Evolutionary conservation across 2,329 filamentous ascomycete genomes (phyloP).

Genomic region (Aspergillus intermedius): DNA sequence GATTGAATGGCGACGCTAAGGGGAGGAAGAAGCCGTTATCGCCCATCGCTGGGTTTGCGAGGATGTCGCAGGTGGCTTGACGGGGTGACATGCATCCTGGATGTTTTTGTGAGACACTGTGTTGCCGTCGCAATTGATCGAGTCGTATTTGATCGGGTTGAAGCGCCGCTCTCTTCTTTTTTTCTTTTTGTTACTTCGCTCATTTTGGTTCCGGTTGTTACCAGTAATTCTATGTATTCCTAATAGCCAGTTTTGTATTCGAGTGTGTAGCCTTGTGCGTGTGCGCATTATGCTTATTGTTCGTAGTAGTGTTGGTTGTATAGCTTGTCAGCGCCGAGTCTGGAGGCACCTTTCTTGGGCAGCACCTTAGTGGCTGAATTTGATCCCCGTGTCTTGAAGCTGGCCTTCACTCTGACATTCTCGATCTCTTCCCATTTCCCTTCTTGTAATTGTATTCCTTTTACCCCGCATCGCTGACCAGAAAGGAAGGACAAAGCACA

Average conservation of each 20-base stretch:
- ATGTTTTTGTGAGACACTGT: not conserved
- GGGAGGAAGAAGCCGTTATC: slow-evolving; percentile 7
- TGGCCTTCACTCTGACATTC: not conserved
- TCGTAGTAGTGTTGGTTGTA: too few relatives aligned
- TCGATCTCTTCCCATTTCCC: not conserved
- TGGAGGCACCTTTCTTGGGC: too few relatives aligned
- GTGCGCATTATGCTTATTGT: not conserved
- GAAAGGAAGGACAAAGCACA: not conserved
- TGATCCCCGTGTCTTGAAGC: not conserved
- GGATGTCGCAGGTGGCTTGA: slow-evolving; percentile 6
- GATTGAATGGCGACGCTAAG: slow-evolving; percentile 21
- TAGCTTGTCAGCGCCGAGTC: too few relatives aligned
- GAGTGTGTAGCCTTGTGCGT: too few relatives aligned
- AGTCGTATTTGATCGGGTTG: not conserved
- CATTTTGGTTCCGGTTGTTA: not conserved
- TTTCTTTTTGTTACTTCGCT: not conserved
- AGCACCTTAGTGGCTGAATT: too few relatives aligned
- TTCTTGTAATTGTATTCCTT: not conserved
- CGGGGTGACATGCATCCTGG: not conserved
- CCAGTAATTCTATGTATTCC: not conserved
- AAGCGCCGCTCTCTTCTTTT: not conserved
- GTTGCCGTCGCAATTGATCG: not conserved
- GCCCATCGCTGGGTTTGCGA: slow-evolving; percentile 4
- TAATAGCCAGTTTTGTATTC: too few relatives aligned
- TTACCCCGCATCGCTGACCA: slow-evolving; percentile 22